Base-by-base conservation (phyloP, 805 yeast genomes). In the Yarrowia yakushimensis region DNA sequence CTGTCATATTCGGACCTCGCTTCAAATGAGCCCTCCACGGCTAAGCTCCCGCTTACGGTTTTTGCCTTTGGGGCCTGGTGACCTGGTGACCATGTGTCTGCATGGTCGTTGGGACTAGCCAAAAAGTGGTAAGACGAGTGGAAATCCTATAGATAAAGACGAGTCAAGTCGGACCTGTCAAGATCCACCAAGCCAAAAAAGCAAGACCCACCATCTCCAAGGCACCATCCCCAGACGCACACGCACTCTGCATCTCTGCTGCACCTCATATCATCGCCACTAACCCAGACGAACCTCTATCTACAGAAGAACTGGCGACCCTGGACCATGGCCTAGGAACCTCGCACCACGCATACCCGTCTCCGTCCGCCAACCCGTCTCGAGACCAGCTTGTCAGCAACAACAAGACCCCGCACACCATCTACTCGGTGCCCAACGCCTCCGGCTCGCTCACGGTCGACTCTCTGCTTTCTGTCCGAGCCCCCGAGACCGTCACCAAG, bases 211-310 rank as follows among this genome's bases (percentile, higher is more conserved):
- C 13, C 27, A 25, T 8, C 4, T 25, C 27, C 27, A 25, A 4
- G 8, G 27, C 27, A 25, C 4, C 41, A 36, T 15, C n/a, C n/a
- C 41, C 41, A 34, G 22, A 12, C 42, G 8, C 25, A 22, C 4
- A 20, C 42, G 11, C 27, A 37, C 42, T 20, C 37, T 33, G 37
- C 37, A 33, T 33, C n/a, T n/a, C n/a, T 33, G 5, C 37, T 33
- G 37, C 37, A 33, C 20, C 23, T 37, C 42, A 28, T 27, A 11
- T 12, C 54, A 17, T 34, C 11, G 37, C 17, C 27, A 12, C 36
- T 55, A 55, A 55, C 61, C 4, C 61, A 55, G 61, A 55, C 61
- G 61, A 55, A 39, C 61, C 61, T 7, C 48, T 55, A 13, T 39
- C 48, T 18, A 39, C 39, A 33, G 61, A 55, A 55, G 61, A 55